Evolutionary conservation across 257 asterid genomes (phyloP), one percentile per base, ranked within the genome.

Genomic region (Przewalskia tangutica): DNA sequence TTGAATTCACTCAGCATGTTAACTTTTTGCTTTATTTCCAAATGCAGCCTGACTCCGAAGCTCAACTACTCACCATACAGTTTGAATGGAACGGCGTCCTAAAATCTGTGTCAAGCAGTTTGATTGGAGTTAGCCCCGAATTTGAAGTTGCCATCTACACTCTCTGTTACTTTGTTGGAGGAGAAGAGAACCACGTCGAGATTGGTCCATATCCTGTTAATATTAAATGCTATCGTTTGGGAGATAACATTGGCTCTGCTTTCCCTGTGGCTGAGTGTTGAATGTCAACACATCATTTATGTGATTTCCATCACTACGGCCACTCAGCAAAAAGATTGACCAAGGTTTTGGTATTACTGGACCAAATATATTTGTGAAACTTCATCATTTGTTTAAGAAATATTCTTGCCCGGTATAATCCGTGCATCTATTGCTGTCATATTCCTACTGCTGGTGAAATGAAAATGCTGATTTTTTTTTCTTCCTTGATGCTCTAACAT

Each of bases 51-150:
- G 98, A 95, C 87, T 87, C 94, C 5, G 99, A 93, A 81, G 84
- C 97, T 32, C 99, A 93, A 55, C 46, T 95, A 23, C 94, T 93
- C 11, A 93, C 98, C 0, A 79, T 95, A 81, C 98, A 95, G 90
- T 95, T 95, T n/a, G 97, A 91, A 84, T 95, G 99, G 99, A 92
- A 92, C 36, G 99, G 97, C 8, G 93, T 95, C 84, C 91, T 93
- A 71, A 95, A 95, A 88, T 89, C 99, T 17, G 94, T 93, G 8
- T 93, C 99, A 10, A 95, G 98, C 88, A 90, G 94, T 18, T 84
- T 95, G 86, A 70, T 95, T 56, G 99, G 99, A 81, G 98, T 91
- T 87, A 93, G 98, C 87, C 99, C 99, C 11, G 99, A 95, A 86
- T 95, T 95, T 89, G 99, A 95, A 87, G 62, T 95, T 44, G 97